A percentile compares a stretch with the other conserved stretches of the same genome.
Evolutionary conservation across 2,329 filamentous ascomycete species (phyloP).

Genomic region (Domatiomyces catenatus): DNA sequence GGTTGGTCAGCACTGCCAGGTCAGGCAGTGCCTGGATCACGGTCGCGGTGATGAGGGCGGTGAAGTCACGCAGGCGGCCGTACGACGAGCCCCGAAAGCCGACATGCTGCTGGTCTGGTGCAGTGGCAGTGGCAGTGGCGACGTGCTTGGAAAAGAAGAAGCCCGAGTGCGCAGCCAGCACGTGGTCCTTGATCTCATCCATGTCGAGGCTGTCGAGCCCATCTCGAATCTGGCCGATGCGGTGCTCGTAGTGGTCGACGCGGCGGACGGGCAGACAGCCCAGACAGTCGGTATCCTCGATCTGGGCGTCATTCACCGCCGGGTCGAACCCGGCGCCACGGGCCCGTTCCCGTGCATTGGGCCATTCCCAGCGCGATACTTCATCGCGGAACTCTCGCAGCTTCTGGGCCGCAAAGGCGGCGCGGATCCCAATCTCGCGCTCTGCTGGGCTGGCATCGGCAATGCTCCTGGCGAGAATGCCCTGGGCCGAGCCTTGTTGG

Average conservation of each 20-base stretch:
- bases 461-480: slow-evolving; percentile 35
- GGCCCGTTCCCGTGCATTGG: slow-evolving; percentile 24
- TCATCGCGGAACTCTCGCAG: slow-evolving; percentile 44
- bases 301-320: slow-evolving; percentile 2
- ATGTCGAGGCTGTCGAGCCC: slow-evolving; percentile 29
- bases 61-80: slow-evolving; percentile 71
- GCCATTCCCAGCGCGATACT: slow-evolving; percentile 45
- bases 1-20: slow-evolving; percentile 53
- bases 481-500: slow-evolving; percentile 24
- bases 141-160: slow-evolving; percentile 32
- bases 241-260: slow-evolving; percentile 52
- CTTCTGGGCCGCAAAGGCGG: slow-evolving; percentile 43
- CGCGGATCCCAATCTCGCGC: slow-evolving; percentile 42
- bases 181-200: slow-evolving; percentile 75
- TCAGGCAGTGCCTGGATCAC: slow-evolving; percentile 78
- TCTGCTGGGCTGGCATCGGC: slow-evolving; percentile 40
- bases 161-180: slow-evolving; percentile 65
- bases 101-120: slow-evolving; percentile 19
- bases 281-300: slow-evolving; percentile 36
- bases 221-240: slow-evolving; percentile 56
- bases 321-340: slow-evolving; percentile 28
- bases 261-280: slow-evolving; percentile 54
- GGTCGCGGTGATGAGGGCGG: slow-evolving; percentile 77
- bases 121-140: slow-evolving; percentile 21
- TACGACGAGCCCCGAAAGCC: slow-evolving; percentile 35